Percentiles rank a stretch among this genome's conserved stretches.
phyloP scores from a whole-genome alignment of 805 yeast species.

The Barnettozyma siamensis region DNA sequence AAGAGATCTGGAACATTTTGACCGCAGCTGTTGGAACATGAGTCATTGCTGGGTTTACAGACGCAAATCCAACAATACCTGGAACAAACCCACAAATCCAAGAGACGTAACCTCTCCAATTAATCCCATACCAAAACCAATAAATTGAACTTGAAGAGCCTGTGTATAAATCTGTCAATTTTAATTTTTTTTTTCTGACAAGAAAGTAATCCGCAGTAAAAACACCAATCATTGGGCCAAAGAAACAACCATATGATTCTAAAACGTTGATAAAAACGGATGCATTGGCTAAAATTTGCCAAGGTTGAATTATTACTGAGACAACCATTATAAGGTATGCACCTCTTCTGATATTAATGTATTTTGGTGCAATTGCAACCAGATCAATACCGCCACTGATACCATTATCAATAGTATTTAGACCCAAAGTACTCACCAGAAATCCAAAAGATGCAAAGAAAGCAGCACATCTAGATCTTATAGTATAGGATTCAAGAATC shows the following conservation, averaged over 20 bases:
- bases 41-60: slow-evolving; percentile 25
- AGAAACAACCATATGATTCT: slow-evolving; percentile 29
- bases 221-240: slow-evolving; percentile 40
- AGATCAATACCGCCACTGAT: slow-evolving; percentile 47
- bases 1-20: slow-evolving; percentile 24
- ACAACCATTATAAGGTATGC: slow-evolving; percentile 61
- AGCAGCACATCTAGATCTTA: slow-evolving; percentile 41
- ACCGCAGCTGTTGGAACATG: slow-evolving; percentile 22
- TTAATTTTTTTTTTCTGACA: slow-evolving; percentile 34
- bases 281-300: slow-evolving; percentile 37
- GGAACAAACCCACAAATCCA: slow-evolving; percentile 37
- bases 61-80: slow-evolving; percentile 36
- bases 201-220: slow-evolving; percentile 31
- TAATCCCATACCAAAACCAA: slow-evolving; percentile 39
- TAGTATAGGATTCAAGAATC: slow-evolving; percentile 33
- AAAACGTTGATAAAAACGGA: slow-evolving; percentile 21
- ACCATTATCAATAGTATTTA: slow-evolving; percentile 37
- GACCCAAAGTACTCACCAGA: slow-evolving; percentile 29
- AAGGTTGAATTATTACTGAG: slow-evolving; percentile 71
- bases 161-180: slow-evolving; percentile 36
- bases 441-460: slow-evolving; percentile 36
- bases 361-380: slow-evolving; percentile 44
- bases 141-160: slow-evolving; percentile 30
- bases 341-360: slow-evolving; percentile 58
- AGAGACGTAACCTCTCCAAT: slow-evolving; percentile 35